Conservation (phyloP, 495 filamentous ascomycete species). For the Penicillium paxilli region DNA sequence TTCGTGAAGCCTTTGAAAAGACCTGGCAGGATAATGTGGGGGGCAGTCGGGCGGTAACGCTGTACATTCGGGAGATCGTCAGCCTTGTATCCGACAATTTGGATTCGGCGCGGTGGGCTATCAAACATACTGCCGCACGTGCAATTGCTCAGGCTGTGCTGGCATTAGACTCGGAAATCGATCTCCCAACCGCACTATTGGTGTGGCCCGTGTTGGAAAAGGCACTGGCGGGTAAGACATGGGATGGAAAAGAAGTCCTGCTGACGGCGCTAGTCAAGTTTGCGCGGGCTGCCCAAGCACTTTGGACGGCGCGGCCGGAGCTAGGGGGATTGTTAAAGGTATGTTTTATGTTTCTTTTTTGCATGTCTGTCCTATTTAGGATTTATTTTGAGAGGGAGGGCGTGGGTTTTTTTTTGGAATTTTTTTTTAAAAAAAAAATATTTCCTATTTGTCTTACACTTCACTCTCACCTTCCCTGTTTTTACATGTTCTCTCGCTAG, state of each 20-base stretch:
- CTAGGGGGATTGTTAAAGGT: conserved; percentile 56
- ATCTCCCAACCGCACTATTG: conserved; percentile 53
- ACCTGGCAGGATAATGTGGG: conserved; percentile 91
- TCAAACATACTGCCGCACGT: conserved; percentile 84
- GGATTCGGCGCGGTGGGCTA: conserved; percentile 77
- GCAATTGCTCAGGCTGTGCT: conserved; percentile 72
- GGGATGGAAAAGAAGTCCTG: conserved; percentile 89
- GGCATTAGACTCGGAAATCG: conserved; percentile 59
- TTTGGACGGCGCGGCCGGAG: conserved; percentile 56
- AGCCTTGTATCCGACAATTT: conserved; percentile 64
- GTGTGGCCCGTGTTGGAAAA: conserved; percentile 84
- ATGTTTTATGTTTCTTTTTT: conserved; percentile 5
- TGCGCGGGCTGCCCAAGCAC: conserved; percentile 55
- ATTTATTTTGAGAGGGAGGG: neutral
- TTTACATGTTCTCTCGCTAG: neutral
- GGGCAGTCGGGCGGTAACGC: conserved; percentile 72
- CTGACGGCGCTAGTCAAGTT: conserved; percentile 83
- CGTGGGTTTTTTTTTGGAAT: neutral
- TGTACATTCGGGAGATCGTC: conserved; percentile 83
- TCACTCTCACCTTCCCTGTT: conserved; percentile 6
- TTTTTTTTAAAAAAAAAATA: too few relatives aligned
- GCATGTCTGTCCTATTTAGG: neutral
- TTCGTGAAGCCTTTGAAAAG: conserved; percentile 71
- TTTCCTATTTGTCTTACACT: too few relatives aligned
- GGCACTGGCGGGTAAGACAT: conserved; percentile 82